Percentiles rank a stretch among this genome's conserved stretches.
Evolutionary conservation across 306 rosid genomes (phyloP).

Genomic region (Lablab purpureus): DNA sequence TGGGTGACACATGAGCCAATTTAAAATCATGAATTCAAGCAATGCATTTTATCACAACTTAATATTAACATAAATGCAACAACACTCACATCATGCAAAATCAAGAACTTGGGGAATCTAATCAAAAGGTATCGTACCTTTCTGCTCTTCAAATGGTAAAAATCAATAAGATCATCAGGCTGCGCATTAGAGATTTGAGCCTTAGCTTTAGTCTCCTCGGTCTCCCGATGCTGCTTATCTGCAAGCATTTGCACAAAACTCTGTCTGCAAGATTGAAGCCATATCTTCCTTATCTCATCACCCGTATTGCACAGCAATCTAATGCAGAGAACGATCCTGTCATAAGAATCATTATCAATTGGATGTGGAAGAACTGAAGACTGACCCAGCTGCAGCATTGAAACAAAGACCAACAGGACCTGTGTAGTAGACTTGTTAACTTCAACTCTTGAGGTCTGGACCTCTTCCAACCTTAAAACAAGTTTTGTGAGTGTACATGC

Average conservation of each 20-base stretch:
- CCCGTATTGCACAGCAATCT: conserved; percentile 79
- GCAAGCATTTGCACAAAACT: conserved; percentile 97
- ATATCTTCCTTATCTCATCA: conserved; percentile 78
- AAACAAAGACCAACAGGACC: conserved; percentile 81
- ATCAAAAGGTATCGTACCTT: conserved; percentile 62
- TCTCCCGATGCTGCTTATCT: conserved; percentile 88
- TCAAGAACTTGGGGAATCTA: conserved; percentile 26
- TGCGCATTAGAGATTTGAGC: conserved; percentile 91
- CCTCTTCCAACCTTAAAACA: conserved; percentile 89
- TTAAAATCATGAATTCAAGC: conserved; percentile 19
- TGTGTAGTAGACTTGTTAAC: conserved; percentile 74
- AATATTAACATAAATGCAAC: conserved; percentile 15
- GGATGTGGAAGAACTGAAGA: conserved; percentile 90
- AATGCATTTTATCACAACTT: conserved; percentile 20
- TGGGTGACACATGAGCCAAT: not conserved
- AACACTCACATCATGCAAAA: conserved; percentile 22
- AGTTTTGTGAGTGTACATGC: conserved; percentile 93
- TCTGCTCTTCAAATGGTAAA: conserved; percentile 97
- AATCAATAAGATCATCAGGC: conserved; percentile 98
- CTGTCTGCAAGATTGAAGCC: conserved; percentile 90
- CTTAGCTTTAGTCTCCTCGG: conserved; percentile 84
- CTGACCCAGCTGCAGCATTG: conserved; percentile 91
- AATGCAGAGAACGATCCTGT: conserved; percentile 86
- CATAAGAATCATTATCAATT: conserved; percentile 87
- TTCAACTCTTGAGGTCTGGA: conserved; percentile 85